Percentiles rank a stretch among this genome's conserved stretches.
Conservation (phyloP, 805 yeast species). For the Kluyveromyces wickerhamii region DNA sequence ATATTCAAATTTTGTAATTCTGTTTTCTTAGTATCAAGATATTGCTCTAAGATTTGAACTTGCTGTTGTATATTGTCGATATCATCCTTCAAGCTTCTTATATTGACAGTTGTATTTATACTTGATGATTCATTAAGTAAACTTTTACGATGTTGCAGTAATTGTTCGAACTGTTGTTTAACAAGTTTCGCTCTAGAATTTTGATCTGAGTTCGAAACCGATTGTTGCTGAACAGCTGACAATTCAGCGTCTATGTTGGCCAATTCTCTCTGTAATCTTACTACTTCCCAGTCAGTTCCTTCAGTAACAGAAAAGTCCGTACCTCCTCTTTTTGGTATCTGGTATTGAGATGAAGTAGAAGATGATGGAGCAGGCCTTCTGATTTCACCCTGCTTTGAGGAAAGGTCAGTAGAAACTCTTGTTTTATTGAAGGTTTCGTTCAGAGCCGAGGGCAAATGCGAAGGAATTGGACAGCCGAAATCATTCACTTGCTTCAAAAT, state of each 20-base stretch:
- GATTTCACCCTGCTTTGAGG: conserved; percentile 45
- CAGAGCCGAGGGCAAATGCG: conserved; percentile 88
- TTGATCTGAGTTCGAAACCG: conserved; percentile 26
- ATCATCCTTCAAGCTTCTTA: conserved; percentile 51
- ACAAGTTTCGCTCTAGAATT: conserved; percentile 20
- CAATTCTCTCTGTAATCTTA: conserved; percentile 69
- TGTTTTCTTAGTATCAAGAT: conserved; percentile 48
- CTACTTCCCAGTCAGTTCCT: conserved; percentile 93
- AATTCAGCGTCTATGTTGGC: conserved; percentile 65
- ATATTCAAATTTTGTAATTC: conserved; percentile 47
- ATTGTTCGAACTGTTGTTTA: conserved; percentile 68
- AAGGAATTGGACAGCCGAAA: conserved; percentile 75
- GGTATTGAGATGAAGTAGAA: conserved; percentile 22
- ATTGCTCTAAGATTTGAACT: conserved; percentile 62
- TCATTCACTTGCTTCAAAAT: conserved; percentile 80
- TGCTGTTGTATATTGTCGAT: conserved; percentile 69
- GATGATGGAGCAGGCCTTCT: conserved; percentile 18
- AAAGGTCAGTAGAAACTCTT: conserved; percentile 61
- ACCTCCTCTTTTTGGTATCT: conserved; percentile 37
- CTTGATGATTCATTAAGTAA: conserved; percentile 26
- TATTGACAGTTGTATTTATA: conserved; percentile 22
- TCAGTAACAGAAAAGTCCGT: conserved; percentile 63
- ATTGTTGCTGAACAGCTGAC: conserved; percentile 43
- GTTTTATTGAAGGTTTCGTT: conserved; percentile 89
- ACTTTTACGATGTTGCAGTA: conserved; percentile 67